Percentiles rank a stretch among this genome's conserved stretches.
Evolutionary conservation across 2,329 filamentous ascomycete genomes (phyloP).

Genomic region (Fusarium sp.): DNA sequence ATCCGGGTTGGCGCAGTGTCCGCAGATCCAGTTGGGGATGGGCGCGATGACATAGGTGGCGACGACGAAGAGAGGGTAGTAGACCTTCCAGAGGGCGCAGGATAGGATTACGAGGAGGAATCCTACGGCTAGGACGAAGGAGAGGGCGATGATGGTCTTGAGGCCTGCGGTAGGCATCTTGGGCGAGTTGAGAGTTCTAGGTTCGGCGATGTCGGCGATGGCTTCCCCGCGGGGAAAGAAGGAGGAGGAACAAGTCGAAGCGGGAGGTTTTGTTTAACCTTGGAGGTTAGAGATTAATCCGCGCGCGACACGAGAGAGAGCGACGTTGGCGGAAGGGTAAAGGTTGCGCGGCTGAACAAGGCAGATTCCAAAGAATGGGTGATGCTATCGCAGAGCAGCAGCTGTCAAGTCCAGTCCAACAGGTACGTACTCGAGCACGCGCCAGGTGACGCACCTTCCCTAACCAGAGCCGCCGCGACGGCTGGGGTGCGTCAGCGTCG

Average conservation of each 20-base stretch:
- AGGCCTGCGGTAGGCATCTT: conserved; percentile 84
- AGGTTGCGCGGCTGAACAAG: conserved; percentile 40
- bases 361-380: conserved; percentile 38
- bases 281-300: not conserved
- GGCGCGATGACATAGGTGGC: conserved; percentile 95
- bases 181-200: conserved; percentile 39
- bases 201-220: conserved; percentile 20
- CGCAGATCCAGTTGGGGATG: conserved; percentile 95
- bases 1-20: conserved; percentile 88
- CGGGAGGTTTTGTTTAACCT: not conserved
- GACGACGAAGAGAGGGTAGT: conserved; percentile 94
- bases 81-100: conserved; percentile 93
- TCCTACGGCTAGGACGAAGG: conserved; percentile 97
- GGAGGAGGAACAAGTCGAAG: not conserved
- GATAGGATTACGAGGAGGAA: conserved; percentile 99
- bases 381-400: conserved; percentile 42
- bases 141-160: conserved; percentile 98
- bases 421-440: conserved; percentile 37
- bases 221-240: conserved; percentile 20
- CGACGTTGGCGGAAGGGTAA: conserved; percentile 21
- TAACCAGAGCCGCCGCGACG: not conserved
- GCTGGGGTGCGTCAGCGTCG: conserved; percentile 5
- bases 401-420: conserved; percentile 13
- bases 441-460: conserved; percentile 14
- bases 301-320: conserved; percentile 1